These are phyloP conservation scores for Trematosphaeria pertusa DNA, from an alignment of 2,329 filamentous ascomycete species.

Conservation along the genomic window DNA sequence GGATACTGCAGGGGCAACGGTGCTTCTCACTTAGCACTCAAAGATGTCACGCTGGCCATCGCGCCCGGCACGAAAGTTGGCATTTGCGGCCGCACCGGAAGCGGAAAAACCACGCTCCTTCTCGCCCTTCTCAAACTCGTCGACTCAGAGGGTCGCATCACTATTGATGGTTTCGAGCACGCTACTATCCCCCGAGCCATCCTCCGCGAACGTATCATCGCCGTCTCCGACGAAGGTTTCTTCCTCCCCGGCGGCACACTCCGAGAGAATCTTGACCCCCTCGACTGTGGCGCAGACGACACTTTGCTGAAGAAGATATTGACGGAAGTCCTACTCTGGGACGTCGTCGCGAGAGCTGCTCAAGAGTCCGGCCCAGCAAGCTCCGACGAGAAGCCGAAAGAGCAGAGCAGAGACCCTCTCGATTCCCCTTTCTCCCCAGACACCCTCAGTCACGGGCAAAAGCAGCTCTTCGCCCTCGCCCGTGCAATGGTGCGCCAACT, in stretches of 20 bases:
- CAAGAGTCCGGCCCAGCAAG: not conserved
- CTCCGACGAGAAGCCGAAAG: not conserved
- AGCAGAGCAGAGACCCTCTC: not conserved
- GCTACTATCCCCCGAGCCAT: constrained; percentile 2
- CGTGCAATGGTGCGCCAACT: constrained; percentile 60
- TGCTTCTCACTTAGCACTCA: constrained; percentile 36
- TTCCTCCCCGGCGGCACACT: not conserved
- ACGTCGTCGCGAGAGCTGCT: not conserved
- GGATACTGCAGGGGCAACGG: not conserved
- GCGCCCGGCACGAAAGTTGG: constrained; percentile 52
- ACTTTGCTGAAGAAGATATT: not conserved
- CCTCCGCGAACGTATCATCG: not conserved
- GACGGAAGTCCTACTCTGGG: not conserved
- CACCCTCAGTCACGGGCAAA: constrained; percentile 48
- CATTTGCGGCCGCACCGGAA: constrained; percentile 58
- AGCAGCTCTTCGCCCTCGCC: constrained; percentile 67
- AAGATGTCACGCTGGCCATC: constrained; percentile 53
- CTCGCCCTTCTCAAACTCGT: constrained; percentile 11
- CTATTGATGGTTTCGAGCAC: constrained; percentile 3
- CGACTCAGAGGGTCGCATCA: constrained; percentile 10
- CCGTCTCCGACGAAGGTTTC: not conserved
- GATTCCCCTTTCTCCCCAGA: constrained; percentile 39
- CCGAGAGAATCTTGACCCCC: not conserved
- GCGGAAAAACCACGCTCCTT: constrained; percentile 45
- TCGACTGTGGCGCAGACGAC: not conserved